A percentile compares a stretch with the other conserved stretches of the same genome.
Conservation (phyloP, 306 rosid species). For the Quercus bicolor region DNA sequence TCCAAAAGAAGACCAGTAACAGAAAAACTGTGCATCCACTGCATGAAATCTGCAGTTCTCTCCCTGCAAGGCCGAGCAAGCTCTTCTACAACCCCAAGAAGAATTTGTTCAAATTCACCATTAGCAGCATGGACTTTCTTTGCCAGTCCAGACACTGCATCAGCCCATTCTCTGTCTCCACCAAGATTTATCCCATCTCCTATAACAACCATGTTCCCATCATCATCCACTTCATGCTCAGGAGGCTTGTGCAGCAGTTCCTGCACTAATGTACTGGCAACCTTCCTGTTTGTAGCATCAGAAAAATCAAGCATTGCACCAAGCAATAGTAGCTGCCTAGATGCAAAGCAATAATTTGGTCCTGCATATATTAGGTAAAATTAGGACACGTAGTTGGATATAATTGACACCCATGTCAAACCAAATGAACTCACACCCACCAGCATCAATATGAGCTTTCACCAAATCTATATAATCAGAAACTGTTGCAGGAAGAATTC, state of each 20-base stretch:
- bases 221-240: conserved; percentile 75
- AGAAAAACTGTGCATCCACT: conserved; percentile 90
- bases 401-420: conserved; percentile 4
- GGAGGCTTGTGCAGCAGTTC: conserved; percentile 81
- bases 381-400: conserved; percentile 10
- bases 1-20: conserved; percentile 76
- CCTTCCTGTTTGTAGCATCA: conserved; percentile 74
- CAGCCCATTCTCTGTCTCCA: conserved; percentile 93
- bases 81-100: conserved; percentile 63
- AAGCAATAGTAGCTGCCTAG: conserved; percentile 85
- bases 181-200: conserved; percentile 96
- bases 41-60: conserved; percentile 78
- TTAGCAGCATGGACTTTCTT: conserved; percentile 73
- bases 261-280: conserved; percentile 69
- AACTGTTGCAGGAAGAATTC: conserved; percentile 73
- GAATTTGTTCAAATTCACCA: conserved; percentile 85
- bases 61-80: conserved; percentile 90
- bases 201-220: conserved; percentile 69
- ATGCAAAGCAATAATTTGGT: conserved; percentile 64
- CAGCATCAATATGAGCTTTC: conserved; percentile 76
- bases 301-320: conserved; percentile 90
- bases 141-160: conserved; percentile 66
- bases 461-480: conserved; percentile 75
- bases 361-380: conserved; percentile 42
- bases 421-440: conserved; percentile 37